Conservation (phyloP, 202 grass and related monocot species). For the Thinopyrum obtusiflorum region DNA sequence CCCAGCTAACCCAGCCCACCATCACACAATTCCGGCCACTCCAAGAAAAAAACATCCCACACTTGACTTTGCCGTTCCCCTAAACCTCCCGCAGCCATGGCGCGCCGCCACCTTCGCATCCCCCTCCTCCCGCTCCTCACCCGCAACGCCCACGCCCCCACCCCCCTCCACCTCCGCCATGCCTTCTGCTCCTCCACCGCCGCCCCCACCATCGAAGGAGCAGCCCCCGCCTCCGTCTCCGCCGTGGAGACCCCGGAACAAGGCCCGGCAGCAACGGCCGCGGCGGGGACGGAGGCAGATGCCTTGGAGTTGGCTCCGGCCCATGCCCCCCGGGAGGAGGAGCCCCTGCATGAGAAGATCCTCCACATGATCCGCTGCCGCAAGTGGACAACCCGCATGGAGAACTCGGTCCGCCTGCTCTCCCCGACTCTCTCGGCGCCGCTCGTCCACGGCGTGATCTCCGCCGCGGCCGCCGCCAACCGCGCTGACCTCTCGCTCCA, state of each 20-base stretch:
- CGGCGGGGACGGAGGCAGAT: not conserved
- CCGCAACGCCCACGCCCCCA: not conserved
- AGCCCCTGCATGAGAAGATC: conserved; percentile 68
- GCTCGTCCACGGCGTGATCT: conserved; percentile 66
- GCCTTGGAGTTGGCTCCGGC: not conserved
- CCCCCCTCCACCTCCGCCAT: conserved; percentile 20
- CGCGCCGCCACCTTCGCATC: conserved; percentile 29
- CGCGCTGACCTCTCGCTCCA: conserved; percentile 61
- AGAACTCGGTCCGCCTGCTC: conserved; percentile 79
- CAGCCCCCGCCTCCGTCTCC: not conserved
- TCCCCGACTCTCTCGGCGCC: conserved; percentile 39
- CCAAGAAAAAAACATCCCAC: not conserved
- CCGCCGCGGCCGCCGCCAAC: conserved; percentile 20
- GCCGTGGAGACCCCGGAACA: not conserved
- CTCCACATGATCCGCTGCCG: conserved; percentile 75
- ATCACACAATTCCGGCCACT: not conserved
- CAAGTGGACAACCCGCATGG: conserved; percentile 88
- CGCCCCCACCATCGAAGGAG: not conserved
- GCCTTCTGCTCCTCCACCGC: conserved; percentile 22
- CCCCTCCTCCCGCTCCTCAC: conserved; percentile 9
- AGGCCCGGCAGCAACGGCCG: not conserved
- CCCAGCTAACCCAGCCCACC: not conserved
- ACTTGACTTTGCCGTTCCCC: conserved; percentile 8
- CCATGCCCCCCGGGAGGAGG: conserved; percentile 7
- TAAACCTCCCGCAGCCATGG: conserved; percentile 21